phyloP scores from a whole-genome alignment of 2,329 filamentous ascomycete genomes.

The Grosmannia penicillata region DNA sequence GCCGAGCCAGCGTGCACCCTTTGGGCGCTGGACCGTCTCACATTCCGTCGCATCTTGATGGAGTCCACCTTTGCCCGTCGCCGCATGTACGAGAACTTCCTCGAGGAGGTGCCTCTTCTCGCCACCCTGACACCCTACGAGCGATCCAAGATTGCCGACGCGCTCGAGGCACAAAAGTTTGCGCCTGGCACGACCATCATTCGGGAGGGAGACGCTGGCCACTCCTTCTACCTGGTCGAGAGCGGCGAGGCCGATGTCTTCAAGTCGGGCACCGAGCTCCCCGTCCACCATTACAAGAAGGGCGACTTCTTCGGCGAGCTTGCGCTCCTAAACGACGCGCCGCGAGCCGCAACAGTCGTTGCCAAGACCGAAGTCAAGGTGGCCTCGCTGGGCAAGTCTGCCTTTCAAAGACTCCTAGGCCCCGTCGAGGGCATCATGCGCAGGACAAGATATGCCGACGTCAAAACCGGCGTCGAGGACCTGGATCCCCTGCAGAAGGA shows the following conservation, averaged over 20 bases:
- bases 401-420: constrained; percentile 84
- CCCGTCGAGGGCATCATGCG: constrained; percentile 93
- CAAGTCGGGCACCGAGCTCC: constrained; percentile 55
- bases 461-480: constrained; percentile 48
- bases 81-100: constrained; percentile 92
- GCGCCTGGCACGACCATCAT: constrained; percentile 72
- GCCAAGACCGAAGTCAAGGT: constrained; percentile 83
- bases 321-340: constrained; percentile 83
- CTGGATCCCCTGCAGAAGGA: constrained; percentile 46
- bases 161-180: constrained; percentile 81
- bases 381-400: constrained; percentile 79
- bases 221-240: constrained; percentile 86
- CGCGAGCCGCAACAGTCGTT: constrained; percentile 77
- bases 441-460: constrained; percentile 50
- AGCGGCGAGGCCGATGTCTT: constrained; percentile 74
- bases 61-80: constrained; percentile 92
- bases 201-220: constrained; percentile 75
- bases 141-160: constrained; percentile 93
- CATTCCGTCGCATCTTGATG: constrained; percentile 96
- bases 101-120: constrained; percentile 84
- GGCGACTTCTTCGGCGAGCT: constrained; percentile 97
- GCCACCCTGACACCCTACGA: constrained; percentile 78
- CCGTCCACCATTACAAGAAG: constrained; percentile 71
- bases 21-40: constrained; percentile 90
- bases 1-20: constrained; percentile 64